Base-by-base conservation (phyloP, 176 grass and related monocot species). In the Ensete ventricosum region DNA sequence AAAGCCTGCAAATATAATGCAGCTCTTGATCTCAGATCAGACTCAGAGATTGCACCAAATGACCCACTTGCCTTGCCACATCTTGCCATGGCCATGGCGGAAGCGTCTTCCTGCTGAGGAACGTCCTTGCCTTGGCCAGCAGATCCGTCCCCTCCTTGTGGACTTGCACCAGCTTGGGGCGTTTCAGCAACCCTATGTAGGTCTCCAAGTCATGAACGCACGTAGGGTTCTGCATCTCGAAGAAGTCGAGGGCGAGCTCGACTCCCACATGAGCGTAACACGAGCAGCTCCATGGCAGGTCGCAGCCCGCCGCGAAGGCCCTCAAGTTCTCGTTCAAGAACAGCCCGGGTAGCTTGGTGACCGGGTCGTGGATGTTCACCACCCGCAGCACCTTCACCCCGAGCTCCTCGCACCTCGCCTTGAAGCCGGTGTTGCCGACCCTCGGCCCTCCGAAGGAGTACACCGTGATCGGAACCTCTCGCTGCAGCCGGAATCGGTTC, bases 241-340 rank as follows among this genome's bases (percentile, higher is more conserved):
- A 83, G 85, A 90, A 88, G 53, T 96, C 83, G 34, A 96, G 77
- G 25, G 78, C 69, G 12, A 96, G 81, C 82, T 96, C 93, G 1
- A 92, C 83, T 48, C 93, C 93, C 71, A 96, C 93, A 80, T 96
- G 89, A 2, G 79, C 83, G 75, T 96, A 96, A 76, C 92, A 89
- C 9, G 81, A 67, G 14, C 43, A 22, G 19, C 79, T 73, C 83
- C 83, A 92, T 9, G 85, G 85, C 16, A 67, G 70, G 63, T 79
- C 62, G 27, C 72, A 73, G 27, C 29, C 54, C 77, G 14, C 70
- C 26, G 50, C 80, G 62, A 85, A 52, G 20, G 54, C 64, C 1
- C 76, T 52, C 5, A 82, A 84, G 16, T 43, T 72, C 82, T 96
- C 93, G 79, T 96, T 96, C 10, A 96, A 76, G 79, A 96, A 84